Conservation (phyloP, 139 green algal genomes). For the Gonium pectorale region DNA sequence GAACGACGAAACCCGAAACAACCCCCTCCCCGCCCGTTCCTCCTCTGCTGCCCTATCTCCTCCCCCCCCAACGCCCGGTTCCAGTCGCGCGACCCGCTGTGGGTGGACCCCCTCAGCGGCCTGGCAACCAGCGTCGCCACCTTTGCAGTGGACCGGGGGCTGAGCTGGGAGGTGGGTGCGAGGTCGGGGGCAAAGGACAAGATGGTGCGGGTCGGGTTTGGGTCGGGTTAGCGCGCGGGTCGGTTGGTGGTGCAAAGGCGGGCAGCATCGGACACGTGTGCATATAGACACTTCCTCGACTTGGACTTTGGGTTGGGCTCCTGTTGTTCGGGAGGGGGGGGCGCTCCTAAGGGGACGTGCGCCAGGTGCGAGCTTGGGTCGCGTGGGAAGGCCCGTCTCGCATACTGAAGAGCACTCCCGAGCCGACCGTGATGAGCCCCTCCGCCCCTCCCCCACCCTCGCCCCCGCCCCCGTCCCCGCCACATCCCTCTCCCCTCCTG, state of each 20-base stretch:
- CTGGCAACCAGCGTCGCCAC: slow-evolving; percentile 70
- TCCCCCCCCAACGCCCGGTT: neutral
- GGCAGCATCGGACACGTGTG: neutral
- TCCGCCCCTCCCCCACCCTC: neutral
- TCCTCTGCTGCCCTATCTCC: neutral
- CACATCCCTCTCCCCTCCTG: no score
- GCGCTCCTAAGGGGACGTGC: no score
- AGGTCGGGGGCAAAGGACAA: neutral
- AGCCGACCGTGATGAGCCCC: neutral
- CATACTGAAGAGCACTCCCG: neutral
- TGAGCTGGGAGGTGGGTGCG: slow-evolving; percentile 66
- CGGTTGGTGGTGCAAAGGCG: neutral
- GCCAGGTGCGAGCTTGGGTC: no score
- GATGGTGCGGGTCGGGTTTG: neutral
- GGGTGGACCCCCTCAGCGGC: slow-evolving; percentile 61
- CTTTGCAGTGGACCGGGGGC: slow-evolving; percentile 78
- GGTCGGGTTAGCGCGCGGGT: neutral
- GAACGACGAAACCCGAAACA: no score
- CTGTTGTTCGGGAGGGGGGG: no score
- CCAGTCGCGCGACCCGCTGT: slow-evolving; percentile 31
- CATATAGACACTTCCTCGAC: neutral
- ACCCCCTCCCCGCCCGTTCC: neutral
- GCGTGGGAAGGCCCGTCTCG: no score
- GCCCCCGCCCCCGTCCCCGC: neutral
- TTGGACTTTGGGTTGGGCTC: neutral